Conservation (phyloP, 768 basidiomycete species). For the Trametes punicea region DNA sequence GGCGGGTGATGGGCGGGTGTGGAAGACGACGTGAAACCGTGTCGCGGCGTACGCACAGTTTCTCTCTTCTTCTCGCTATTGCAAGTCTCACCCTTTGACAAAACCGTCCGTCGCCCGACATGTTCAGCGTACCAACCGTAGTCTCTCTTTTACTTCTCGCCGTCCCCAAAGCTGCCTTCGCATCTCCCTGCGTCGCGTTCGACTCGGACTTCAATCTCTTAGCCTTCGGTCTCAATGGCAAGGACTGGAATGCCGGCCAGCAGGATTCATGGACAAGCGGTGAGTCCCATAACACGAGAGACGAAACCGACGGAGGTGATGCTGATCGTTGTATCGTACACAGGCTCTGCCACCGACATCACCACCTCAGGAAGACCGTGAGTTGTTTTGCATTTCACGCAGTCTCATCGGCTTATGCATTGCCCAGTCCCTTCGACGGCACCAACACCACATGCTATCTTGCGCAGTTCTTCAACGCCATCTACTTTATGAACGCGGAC, state of each 20-base stretch:
- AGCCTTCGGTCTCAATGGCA: slow-evolving; percentile 78
- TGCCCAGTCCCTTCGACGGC: slow-evolving; percentile 60
- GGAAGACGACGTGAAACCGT: not conserved
- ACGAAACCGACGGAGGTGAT: no score
- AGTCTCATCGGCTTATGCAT: not conserved
- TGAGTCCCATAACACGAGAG: slow-evolving; percentile 22
- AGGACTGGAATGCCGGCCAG: slow-evolving; percentile 80
- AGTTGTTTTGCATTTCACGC: slow-evolving; percentile 28
- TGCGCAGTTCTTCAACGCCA: slow-evolving; percentile 77
- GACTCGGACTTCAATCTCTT: slow-evolving; percentile 81
- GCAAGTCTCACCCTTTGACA: not conserved
- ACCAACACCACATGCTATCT: slow-evolving; percentile 68
- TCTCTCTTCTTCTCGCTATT: not conserved
- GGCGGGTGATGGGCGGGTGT: not conserved
- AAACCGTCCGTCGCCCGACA: slow-evolving; percentile 20
- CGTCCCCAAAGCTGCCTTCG: slow-evolving; percentile 33
- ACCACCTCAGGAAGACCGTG: slow-evolving; percentile 77
- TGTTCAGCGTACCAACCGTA: slow-evolving; percentile 40
- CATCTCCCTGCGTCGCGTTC: slow-evolving; percentile 70
- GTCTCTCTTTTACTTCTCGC: slow-evolving; percentile 53
- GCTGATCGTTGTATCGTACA: slow-evolving; percentile 2
- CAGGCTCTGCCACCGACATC: slow-evolving; percentile 61
- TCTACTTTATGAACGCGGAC: slow-evolving; percentile 84
- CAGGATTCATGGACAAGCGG: slow-evolving; percentile 65
- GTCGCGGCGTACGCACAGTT: not conserved